phyloP scores from a whole-genome alignment of 306 rosid genomes.

The Medicago ruthenica region DNA sequence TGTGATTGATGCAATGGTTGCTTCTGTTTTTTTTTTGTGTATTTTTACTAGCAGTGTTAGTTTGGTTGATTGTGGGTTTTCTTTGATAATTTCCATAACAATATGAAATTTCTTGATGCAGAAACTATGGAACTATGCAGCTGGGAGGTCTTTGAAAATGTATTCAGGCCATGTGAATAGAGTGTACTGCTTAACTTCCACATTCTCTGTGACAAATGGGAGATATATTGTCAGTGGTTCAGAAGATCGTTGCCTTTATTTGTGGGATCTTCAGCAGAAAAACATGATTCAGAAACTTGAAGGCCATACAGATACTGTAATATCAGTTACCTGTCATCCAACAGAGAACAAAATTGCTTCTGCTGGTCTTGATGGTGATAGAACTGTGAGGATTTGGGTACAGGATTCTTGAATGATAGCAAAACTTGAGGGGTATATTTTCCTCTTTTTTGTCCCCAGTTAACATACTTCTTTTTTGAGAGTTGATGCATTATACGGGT shows the following conservation, averaged over 20 bases:
- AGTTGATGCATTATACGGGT: not conserved
- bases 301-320: constrained; percentile 85
- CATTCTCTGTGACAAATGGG: constrained; percentile 90
- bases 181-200: constrained; percentile 73
- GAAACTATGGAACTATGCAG: constrained; percentile 85
- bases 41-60: not conserved
- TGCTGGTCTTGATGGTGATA: constrained; percentile 77
- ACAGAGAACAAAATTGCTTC: constrained; percentile 90
- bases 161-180: constrained; percentile 72
- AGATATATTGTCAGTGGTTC: constrained; percentile 91
- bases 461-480: not conserved
- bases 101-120: constrained; percentile 51
- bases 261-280: constrained; percentile 93
- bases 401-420: constrained; percentile 61
- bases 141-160: constrained; percentile 70
- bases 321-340: constrained; percentile 90
- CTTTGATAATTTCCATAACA: constrained; percentile 18
- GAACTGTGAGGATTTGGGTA: constrained; percentile 82
- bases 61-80: constrained; percentile 14
- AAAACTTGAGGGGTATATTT: constrained; percentile 23
- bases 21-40: not conserved
- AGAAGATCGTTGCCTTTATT: constrained; percentile 79
- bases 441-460: not conserved
- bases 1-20: not conserved
- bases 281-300: constrained; percentile 85